Base-by-base conservation (phyloP, 495 filamentous ascomycete species). In the Talaromyces thailandensis region DNA sequence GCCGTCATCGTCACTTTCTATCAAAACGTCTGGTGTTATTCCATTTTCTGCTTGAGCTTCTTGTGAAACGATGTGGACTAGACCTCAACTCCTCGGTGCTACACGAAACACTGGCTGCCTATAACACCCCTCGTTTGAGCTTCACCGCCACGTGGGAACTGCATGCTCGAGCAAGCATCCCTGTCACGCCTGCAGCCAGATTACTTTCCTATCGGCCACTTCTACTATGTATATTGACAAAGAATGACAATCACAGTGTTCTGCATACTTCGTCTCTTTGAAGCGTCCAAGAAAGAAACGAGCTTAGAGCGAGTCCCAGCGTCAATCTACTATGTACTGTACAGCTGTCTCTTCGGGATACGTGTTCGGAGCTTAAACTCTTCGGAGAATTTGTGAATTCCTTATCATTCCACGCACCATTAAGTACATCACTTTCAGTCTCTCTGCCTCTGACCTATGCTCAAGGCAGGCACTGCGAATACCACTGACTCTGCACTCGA, bases 391-490 rank as follows among this genome's bases (percentile, higher is more conserved):
- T 48, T 18, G 21, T 9, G 43, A 45, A 8, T 48, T 18, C 11
- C 43, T 48, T 48, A 40, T 40, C 35, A 40, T 16, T 35, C n/a
- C 6, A 18, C 14, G 4, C 43, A 21, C 3, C 43, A n/a, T 48
- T 48, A n/a, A 48, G 43, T 48, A 48, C 43, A 48, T 18, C 7
- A 23, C 5, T 48, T 21, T 3, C 12, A 3, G 3, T 21, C 16
- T 43, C 18, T 48, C 18, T 48, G 1, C 21, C 16, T n/a, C 18
- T 48, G 43, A 21, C 16, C 18, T 48, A 18, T 14, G 51, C 24
- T 52, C 48, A 55, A 6, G 70, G 65, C 26, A 81, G 43, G 66
- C 81, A 83, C 68, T 83, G 81, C 7, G 75, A 81, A 61, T 84
- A 83, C 62, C 70, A 83, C 4, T 75, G 67, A 64, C 81, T 83